These are phyloP conservation scores for Myxozyma kluyveri DNA, from an alignment of 805 yeast genomes.

Conservation along the genomic window DNA sequence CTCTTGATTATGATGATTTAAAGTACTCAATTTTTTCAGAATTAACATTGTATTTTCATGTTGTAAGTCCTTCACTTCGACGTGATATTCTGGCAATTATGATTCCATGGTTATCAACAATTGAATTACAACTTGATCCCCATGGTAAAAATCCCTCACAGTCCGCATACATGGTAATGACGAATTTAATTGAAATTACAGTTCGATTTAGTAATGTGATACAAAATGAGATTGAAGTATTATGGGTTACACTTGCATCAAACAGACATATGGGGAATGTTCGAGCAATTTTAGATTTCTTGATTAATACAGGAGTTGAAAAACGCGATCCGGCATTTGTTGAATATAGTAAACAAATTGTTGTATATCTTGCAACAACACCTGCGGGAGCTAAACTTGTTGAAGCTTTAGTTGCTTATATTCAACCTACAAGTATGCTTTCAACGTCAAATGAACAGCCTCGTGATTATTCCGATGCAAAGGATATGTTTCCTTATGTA, in stretches of 20 bases:
- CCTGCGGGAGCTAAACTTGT: constrained; percentile 56
- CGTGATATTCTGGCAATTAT: constrained; percentile 77
- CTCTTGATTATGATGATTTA: constrained; percentile 56
- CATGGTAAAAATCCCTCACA: constrained; percentile 43
- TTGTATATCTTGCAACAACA: constrained; percentile 58
- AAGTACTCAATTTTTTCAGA: constrained; percentile 65
- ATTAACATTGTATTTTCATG: constrained; percentile 64
- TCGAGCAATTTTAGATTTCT: constrained; percentile 66
- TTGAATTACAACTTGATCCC: constrained; percentile 55
- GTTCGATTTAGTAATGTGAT: constrained; percentile 69
- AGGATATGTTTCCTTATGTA: constrained; percentile 61
- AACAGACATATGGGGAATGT: constrained; percentile 68
- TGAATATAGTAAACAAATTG: constrained; percentile 73
- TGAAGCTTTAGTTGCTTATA: constrained; percentile 62
- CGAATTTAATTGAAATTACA: constrained; percentile 80
- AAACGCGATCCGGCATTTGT: constrained; percentile 72
- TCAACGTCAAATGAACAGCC: constrained; percentile 52
- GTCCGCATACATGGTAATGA: constrained; percentile 64
- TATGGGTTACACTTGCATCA: constrained; percentile 92
- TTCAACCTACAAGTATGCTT: constrained; percentile 87
- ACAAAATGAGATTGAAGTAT: constrained; percentile 85
- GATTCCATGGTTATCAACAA: constrained; percentile 89
- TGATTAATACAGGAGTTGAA: constrained; percentile 64
- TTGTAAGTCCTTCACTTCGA: constrained; percentile 57
- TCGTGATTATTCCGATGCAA: constrained; percentile 33